phyloP scores from a whole-genome alignment of 2,329 filamentous ascomycete species.

The Blastomyces gilchristii region DNA sequence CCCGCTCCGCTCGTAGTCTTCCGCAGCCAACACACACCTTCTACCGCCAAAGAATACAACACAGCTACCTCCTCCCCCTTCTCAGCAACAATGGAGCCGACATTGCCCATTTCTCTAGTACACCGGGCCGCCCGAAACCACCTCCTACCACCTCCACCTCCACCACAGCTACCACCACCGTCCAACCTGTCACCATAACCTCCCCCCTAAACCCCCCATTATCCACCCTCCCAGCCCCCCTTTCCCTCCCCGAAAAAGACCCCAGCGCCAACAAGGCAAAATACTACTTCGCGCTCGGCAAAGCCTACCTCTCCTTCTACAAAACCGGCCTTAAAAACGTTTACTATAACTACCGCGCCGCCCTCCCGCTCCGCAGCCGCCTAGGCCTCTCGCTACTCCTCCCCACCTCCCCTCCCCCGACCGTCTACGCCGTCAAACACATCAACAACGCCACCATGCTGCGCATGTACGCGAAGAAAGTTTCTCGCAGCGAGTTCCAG shows the following conservation, averaged over 20 bases:
- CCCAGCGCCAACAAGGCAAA: slow-evolving; percentile 33
- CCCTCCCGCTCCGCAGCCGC: slow-evolving; percentile 25
- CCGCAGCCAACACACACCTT: background rate
- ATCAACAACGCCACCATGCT: slow-evolving; percentile 7
- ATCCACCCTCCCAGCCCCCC: slow-evolving; percentile 60
- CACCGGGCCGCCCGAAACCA: background rate
- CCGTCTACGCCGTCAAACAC: slow-evolving; percentile 1
- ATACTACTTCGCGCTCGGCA: slow-evolving; percentile 46
- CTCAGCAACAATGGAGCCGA: background rate
- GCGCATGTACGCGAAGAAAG: slow-evolving; percentile 7
- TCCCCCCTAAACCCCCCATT: slow-evolving; percentile 56
- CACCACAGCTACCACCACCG: background rate
- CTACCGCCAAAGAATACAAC: background rate
- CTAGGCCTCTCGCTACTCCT: slow-evolving; percentile 26
- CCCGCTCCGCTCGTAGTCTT: background rate
- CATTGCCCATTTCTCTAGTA: background rate
- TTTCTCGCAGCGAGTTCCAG: slow-evolving; percentile 60
- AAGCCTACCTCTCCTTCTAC: slow-evolving; percentile 76
- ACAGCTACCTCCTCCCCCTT: background rate
- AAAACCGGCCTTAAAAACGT: slow-evolving; percentile 71
- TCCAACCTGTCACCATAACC: background rate
- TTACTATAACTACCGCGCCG: slow-evolving; percentile 49
- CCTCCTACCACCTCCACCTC: background rate
- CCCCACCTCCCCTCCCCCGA: slow-evolving; percentile 23
- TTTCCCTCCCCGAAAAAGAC: slow-evolving; percentile 49